Evolutionary conservation across 306 rosid species (phyloP).

Genomic region (Biancaea sappan): DNA sequence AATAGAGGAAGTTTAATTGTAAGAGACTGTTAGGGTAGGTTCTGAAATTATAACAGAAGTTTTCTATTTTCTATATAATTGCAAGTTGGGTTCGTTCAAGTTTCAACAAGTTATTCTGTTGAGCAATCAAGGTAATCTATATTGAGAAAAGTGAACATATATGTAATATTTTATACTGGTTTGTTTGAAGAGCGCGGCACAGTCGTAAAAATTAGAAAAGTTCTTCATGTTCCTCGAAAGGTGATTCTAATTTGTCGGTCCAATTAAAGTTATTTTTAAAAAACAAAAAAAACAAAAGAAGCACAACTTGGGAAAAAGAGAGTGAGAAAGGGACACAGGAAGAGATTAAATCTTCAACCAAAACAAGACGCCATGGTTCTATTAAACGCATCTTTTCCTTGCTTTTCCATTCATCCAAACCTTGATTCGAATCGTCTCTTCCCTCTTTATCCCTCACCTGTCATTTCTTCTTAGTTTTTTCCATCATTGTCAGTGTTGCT

Average conservation of each 20-base stretch:
- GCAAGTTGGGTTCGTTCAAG: background rate
- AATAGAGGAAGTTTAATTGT: background rate
- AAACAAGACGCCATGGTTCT: too few species aligned
- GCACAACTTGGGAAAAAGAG: too few species aligned
- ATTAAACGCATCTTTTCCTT: too few species aligned
- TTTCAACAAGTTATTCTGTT: background rate
- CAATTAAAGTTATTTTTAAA: too few species aligned
- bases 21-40: background rate
- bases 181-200: background rate
- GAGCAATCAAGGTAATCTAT: background rate
- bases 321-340: too few species aligned
- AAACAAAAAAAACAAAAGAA: too few species aligned
- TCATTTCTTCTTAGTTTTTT: too few species aligned
- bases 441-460: too few species aligned
- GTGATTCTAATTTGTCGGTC: conserved; percentile 30
- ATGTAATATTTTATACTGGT: background rate
- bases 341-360: too few species aligned
- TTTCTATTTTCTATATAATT: background rate
- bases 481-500: too few species aligned
- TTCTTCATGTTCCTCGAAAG: background rate
- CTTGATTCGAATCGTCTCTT: too few species aligned
- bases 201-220: background rate
- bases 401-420: too few species aligned
- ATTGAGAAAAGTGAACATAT: background rate
- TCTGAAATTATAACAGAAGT: background rate